Percentiles rank a stretch among this genome's conserved stretches.
These are phyloP conservation scores for Magnusiomyces ingens DNA, from an alignment of 1,139 yeast genomes.

Conservation along the genomic window DNA sequence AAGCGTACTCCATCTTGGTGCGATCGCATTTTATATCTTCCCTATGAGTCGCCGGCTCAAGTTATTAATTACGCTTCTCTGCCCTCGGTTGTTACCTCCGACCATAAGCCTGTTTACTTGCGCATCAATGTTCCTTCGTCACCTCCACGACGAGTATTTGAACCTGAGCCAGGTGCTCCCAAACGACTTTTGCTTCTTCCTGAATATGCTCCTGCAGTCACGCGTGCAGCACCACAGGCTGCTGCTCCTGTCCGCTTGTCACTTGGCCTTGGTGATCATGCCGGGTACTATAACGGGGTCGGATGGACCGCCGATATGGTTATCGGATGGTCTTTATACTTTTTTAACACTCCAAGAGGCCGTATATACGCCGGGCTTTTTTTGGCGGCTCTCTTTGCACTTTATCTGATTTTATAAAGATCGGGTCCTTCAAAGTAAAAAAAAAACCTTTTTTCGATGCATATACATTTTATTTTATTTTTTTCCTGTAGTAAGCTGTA, in stretches of 20 bases:
- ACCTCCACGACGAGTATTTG: constrained; percentile 33
- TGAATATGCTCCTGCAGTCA: constrained; percentile 9
- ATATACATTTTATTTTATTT: too few species aligned
- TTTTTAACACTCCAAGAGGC: constrained; percentile 20
- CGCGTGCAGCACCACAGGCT: background rate
- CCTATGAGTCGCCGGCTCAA: constrained; percentile 33
- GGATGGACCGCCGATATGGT: constrained; percentile 21
- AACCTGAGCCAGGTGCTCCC: constrained; percentile 6
- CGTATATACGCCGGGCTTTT: constrained; percentile 4
- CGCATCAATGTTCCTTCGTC: constrained; percentile 41
- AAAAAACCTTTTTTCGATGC: too few species aligned
- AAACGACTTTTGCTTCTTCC: constrained; percentile 14
- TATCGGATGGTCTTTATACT: constrained; percentile 23
- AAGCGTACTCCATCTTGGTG: constrained; percentile 85
- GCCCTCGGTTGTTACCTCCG: constrained; percentile 39
- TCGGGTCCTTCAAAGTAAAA: too few species aligned
- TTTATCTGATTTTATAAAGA: too few species aligned
- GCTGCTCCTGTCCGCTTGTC: constrained; percentile 7
- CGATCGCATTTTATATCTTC: constrained; percentile 63
- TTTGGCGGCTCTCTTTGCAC: too few species aligned
- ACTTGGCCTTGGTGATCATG: constrained; percentile 15
- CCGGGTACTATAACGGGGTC: constrained; percentile 7
- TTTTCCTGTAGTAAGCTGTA: too few species aligned
- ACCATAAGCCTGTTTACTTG: constrained; percentile 44
- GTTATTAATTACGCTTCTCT: constrained; percentile 40